Percentiles rank a stretch among this genome's conserved stretches.
Evolutionary conservation across 2,329 filamentous ascomycete species (phyloP).

Genomic region (Plectosphaerella cucumerina): DNA sequence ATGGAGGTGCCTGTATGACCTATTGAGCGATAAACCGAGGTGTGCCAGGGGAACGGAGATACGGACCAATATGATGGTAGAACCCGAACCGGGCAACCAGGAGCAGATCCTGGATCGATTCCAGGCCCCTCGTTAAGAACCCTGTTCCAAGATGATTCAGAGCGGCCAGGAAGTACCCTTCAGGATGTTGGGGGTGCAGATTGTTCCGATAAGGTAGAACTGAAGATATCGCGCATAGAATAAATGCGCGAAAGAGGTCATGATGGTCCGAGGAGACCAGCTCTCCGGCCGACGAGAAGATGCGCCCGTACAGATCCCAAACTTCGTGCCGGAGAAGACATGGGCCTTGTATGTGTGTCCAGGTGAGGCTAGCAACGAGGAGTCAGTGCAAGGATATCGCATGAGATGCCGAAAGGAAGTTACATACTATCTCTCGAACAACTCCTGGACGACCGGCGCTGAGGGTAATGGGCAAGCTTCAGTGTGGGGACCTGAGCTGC

Average conservation of each 20-base stretch:
- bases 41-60: no score
- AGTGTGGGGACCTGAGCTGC: constrained; percentile 1
- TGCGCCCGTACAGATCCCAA: constrained; percentile 9
- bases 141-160: constrained; percentile 22
- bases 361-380: constrained; percentile 8
- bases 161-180: constrained; percentile 34
- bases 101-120: constrained; percentile 33
- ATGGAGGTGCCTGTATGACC: constrained; percentile 23
- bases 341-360: constrained; percentile 19
- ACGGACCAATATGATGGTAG: constrained; percentile 33
- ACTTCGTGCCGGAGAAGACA: constrained; percentile 21
- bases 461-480: constrained; percentile 7
- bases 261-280: constrained; percentile 12
- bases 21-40: background rate
- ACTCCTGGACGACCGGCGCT: constrained; percentile 2
- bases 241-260: constrained; percentile 28
- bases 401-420: no score
- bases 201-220: constrained; percentile 27
- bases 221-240: constrained; percentile 31
- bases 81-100: constrained; percentile 35
- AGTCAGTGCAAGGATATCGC: background rate
- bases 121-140: constrained; percentile 24
- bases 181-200: constrained; percentile 27
- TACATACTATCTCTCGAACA: constrained; percentile 14
- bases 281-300: constrained; percentile 12